Percentiles rank a stretch among this genome's conserved stretches.
Evolutionary conservation across 106 monocot species (phyloP).

Genomic region (Xerophyta viscosa): DNA sequence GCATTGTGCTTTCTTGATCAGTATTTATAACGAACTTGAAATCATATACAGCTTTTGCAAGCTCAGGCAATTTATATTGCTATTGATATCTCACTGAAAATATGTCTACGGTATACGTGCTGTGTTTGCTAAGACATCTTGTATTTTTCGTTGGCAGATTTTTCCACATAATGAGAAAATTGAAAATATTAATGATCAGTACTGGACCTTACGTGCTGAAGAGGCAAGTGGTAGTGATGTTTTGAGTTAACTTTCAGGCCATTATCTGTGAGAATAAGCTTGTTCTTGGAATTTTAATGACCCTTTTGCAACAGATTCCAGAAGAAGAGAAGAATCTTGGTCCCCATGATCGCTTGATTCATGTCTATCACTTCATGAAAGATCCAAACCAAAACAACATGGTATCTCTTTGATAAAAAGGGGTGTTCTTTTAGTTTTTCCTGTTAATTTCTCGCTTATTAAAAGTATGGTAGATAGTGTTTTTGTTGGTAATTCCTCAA

Average conservation of each 20-base stretch:
- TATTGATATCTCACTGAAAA: too few relatives aligned
- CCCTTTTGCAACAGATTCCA: conserved; percentile 49
- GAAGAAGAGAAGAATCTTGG: conserved; percentile 97
- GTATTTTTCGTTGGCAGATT: conserved; percentile 39
- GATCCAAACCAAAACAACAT: conserved; percentile 73
- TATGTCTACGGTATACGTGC: background rate
- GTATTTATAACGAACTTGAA: too few relatives aligned
- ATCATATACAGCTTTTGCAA: too few relatives aligned
- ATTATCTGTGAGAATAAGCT: too few relatives aligned
- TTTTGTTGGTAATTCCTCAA: too few relatives aligned
- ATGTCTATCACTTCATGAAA: conserved; percentile 92
- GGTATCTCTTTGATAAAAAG: conserved; percentile 28
- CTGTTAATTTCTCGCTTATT: too few relatives aligned
- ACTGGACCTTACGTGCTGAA: conserved; percentile 95
- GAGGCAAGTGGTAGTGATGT: conserved; percentile 53
- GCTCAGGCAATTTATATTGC: too few relatives aligned
- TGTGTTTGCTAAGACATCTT: background rate
- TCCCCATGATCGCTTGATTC: conserved; percentile 89
- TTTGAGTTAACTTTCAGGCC: too few relatives aligned
- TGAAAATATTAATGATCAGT: conserved; percentile 98
- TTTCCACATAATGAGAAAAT: conserved; percentile 84
- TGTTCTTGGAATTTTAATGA: too few relatives aligned
- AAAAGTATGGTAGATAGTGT: too few relatives aligned
- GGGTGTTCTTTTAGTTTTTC: too few relatives aligned
- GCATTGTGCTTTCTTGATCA: background rate